Conservation (phyloP, 352 stramenopile species). For the Pythium aristosporum region DNA sequence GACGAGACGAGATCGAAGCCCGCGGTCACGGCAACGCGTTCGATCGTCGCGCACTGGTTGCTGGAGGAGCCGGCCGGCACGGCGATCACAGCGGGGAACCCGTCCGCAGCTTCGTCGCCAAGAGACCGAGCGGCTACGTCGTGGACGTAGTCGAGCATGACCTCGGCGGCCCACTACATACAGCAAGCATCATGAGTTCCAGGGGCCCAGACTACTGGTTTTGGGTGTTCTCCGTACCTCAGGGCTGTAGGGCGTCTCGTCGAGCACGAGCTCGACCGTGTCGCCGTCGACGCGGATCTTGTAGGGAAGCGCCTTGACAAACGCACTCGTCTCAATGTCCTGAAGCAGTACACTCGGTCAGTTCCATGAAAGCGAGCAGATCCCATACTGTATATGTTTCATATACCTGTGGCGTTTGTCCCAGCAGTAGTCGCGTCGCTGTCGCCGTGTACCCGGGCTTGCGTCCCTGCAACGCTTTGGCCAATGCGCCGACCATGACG, state of each 20-base stretch:
- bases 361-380: too few relatives aligned
- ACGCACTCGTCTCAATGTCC: conserved; percentile 27
- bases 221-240: conserved; percentile 33
- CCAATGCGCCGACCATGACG: conserved; percentile 51
- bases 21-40: conserved; percentile 49
- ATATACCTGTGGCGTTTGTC: conserved; percentile 20
- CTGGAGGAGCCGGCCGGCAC: conserved; percentile 40
- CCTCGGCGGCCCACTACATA: conserved; percentile 55
- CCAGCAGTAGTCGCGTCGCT: conserved; percentile 52
- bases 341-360: conserved; percentile 3
- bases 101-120: conserved; percentile 37
- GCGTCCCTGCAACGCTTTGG: conserved; percentile 45
- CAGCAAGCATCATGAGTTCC: not conserved
- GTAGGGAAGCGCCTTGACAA: conserved; percentile 48
- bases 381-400: not conserved
- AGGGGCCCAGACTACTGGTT: not conserved
- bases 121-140: conserved; percentile 42
- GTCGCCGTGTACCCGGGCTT: conserved; percentile 57
- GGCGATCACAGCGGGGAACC: conserved; percentile 49
- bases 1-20: conserved; percentile 59
- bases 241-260: conserved; percentile 56
- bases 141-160: conserved; percentile 61
- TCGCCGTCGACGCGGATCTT: conserved; percentile 28
- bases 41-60: conserved; percentile 36
- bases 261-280: conserved; percentile 37